Evolutionary conservation across 164 flowering plant species (phyloP).

Genomic region (grape (Vitis vinifera)): DNA sequence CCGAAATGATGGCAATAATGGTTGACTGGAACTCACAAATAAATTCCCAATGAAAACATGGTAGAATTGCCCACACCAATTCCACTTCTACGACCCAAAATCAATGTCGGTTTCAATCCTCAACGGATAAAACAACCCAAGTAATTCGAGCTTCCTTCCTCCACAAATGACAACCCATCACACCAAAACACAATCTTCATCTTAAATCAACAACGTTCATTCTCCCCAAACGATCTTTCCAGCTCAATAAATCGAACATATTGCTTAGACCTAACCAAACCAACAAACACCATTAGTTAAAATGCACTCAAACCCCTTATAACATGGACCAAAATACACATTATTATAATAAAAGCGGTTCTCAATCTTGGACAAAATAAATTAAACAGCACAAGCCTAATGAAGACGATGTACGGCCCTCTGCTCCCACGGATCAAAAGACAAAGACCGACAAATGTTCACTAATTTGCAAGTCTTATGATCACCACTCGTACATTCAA

Average conservation of each 20-base stretch:
- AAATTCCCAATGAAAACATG: conserved; percentile 36
- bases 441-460: not conserved
- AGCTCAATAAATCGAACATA: not conserved
- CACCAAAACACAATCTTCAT: not conserved
- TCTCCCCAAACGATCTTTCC: not conserved
- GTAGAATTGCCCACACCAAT: conserved; percentile 18
- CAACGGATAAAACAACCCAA: not conserved
- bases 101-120: not conserved
- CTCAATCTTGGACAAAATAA: too few relatives aligned
- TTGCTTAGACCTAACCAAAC: not conserved
- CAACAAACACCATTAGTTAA: not conserved
- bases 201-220: not conserved
- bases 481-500: not conserved
- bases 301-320: too few relatives aligned
- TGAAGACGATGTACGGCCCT: too few relatives aligned
- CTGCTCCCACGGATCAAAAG: not conserved
- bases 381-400: too few relatives aligned
- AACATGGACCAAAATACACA: too few relatives aligned
- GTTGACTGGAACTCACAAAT: conserved; percentile 60
- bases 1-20: conserved; percentile 42
- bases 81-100: conserved; percentile 3
- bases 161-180: not conserved
- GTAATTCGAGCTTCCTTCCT: not conserved
- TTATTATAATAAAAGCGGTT: too few relatives aligned
- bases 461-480: too few relatives aligned